phyloP scores from a whole-genome alignment of 2,329 filamentous ascomycete species.

The Botryotinia globosa region DNA sequence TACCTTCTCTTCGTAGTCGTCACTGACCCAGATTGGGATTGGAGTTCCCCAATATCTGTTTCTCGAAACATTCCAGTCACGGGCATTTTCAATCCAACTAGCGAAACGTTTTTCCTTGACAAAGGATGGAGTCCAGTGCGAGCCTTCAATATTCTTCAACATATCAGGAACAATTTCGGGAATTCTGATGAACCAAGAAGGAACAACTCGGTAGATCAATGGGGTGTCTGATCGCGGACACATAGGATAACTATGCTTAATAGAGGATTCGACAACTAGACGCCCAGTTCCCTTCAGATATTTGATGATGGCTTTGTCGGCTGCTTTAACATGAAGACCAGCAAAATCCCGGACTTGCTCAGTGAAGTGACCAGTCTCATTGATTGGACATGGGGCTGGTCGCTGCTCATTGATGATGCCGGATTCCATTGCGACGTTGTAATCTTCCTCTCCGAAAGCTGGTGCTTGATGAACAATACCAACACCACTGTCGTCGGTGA shows the following conservation, averaged over 20 bases:
- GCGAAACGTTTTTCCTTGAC: conserved; percentile 91
- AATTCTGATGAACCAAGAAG: conserved; percentile 93
- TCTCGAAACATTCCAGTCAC: conserved; percentile 92
- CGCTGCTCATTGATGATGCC: conserved; percentile 76
- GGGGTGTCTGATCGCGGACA: conserved; percentile 95
- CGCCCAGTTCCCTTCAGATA: conserved; percentile 74
- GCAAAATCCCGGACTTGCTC: conserved; percentile 74
- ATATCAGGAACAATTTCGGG: conserved; percentile 79
- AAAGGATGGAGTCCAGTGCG: conserved; percentile 86
- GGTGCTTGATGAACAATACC: conserved; percentile 93
- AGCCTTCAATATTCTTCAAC: conserved; percentile 84
- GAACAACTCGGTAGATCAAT: conserved; percentile 86
- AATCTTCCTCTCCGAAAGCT: conserved; percentile 95
- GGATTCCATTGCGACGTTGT: conserved; percentile 71
- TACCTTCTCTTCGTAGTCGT: conserved; percentile 81
- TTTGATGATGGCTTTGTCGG: conserved; percentile 92
- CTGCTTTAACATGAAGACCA: conserved; percentile 85
- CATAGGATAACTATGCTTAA: conserved; percentile 90
- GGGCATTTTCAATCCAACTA: conserved; percentile 86
- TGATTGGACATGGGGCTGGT: conserved; percentile 86
- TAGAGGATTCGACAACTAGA: conserved; percentile 78
- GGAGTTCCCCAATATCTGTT: conserved; percentile 97
- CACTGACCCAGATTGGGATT: conserved; percentile 86
- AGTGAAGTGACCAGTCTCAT: conserved; percentile 78
- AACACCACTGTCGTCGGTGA: conserved; percentile 85